Conservation (phyloP, 768 basidiomycete genomes). For the Gloeopeniophorella convolvens region DNA sequence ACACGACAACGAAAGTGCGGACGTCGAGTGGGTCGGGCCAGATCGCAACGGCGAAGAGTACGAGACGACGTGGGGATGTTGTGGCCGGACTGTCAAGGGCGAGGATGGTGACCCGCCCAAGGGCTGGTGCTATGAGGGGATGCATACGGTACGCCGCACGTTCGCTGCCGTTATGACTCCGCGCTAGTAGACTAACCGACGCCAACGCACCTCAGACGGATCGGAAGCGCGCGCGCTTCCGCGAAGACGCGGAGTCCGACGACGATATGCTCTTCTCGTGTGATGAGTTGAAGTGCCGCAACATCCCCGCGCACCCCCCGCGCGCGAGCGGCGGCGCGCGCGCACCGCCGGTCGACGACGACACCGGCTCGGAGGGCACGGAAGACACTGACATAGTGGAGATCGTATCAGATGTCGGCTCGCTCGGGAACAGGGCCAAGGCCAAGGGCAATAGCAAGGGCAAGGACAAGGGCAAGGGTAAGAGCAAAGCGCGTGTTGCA, state of each 20-base stretch:
- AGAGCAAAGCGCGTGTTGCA: no score
- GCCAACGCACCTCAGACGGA: slow-evolving; percentile 44
- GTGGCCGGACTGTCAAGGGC: slow-evolving; percentile 62
- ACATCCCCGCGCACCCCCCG: slow-evolving; percentile 27
- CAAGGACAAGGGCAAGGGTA: no score
- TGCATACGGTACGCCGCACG: slow-evolving; percentile 56
- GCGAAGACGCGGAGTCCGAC: slow-evolving; percentile 59
- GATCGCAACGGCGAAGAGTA: slow-evolving; percentile 30
- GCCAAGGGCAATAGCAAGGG: no score
- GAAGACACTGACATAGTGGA: slow-evolving; percentile 29
- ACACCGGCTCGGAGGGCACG: slow-evolving; percentile 25
- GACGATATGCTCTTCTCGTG: slow-evolving; percentile 68
- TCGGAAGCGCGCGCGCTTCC: slow-evolving; percentile 66
- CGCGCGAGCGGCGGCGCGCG: no score
- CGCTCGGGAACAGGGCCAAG: slow-evolving; percentile 8
- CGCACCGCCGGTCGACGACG: slow-evolving; percentile 22
- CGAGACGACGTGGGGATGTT: slow-evolving; percentile 66
- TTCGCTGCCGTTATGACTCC: neutral
- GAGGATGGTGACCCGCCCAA: slow-evolving; percentile 76
- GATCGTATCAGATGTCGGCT: slow-evolving; percentile 21
- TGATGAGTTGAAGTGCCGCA: slow-evolving; percentile 45
- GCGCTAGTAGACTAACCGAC: neutral
- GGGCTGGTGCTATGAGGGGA: slow-evolving; percentile 81
- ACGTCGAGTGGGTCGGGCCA: slow-evolving; percentile 53
- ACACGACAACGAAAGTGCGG: slow-evolving; percentile 75